These are phyloP conservation scores for Pythium aristosporum DNA, from an alignment of 352 stramenopile species.

Conservation along the genomic window DNA sequence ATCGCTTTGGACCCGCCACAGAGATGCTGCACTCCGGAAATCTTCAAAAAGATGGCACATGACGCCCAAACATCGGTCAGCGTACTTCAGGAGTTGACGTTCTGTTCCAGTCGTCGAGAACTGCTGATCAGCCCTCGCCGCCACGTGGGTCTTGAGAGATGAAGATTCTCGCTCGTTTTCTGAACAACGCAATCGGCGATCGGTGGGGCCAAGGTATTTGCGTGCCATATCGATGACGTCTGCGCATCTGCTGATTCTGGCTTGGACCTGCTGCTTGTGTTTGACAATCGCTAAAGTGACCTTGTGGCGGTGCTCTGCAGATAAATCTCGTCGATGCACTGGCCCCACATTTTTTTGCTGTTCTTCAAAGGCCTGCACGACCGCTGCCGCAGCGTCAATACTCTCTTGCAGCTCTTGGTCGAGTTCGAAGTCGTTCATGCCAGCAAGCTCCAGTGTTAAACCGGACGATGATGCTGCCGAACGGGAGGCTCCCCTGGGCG, in stretches of 20 bases:
- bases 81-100: constrained; percentile 19
- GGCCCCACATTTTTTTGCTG: neutral
- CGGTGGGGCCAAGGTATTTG: constrained; percentile 27
- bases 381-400: constrained; percentile 20
- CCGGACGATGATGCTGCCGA: neutral
- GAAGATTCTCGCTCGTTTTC: neutral
- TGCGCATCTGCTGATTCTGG: constrained; percentile 12
- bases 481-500: neutral
- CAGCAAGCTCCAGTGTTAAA: constrained; percentile 17
- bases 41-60: constrained; percentile 16
- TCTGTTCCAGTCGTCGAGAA: constrained; percentile 15
- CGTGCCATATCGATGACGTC: constrained; percentile 25
- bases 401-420: constrained; percentile 24
- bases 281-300: constrained; percentile 6
- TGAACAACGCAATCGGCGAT: constrained; percentile 17
- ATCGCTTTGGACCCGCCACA: neutral
- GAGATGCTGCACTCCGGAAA: constrained; percentile 6
- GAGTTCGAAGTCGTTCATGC: constrained; percentile 21
- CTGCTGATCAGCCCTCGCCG: neutral
- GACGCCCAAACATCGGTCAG: constrained; percentile 12
- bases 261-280: constrained; percentile 23
- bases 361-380: constrained; percentile 21
- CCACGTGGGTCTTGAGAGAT: neutral
- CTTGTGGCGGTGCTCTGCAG: constrained; percentile 4
- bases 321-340: neutral